Conservation (phyloP, 768 basidiomycete genomes). For the Leccinum longicurvipes region DNA sequence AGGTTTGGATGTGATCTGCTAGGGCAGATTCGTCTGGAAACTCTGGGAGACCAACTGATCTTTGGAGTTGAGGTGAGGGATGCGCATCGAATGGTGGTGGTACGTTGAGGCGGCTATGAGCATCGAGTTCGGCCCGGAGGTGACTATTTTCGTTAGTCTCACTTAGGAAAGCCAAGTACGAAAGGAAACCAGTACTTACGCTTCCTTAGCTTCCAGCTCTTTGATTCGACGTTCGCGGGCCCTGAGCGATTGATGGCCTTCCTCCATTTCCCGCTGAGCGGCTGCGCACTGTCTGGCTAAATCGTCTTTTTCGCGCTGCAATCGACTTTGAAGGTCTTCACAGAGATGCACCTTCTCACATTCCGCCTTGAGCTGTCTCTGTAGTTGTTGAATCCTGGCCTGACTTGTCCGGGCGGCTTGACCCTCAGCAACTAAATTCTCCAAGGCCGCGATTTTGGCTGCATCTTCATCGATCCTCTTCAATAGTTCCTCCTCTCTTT, state of each 20-base stretch:
- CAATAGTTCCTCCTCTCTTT: constrained; percentile 59
- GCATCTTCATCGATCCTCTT: constrained; percentile 72
- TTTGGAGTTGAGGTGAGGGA: neutral
- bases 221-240: constrained; percentile 24
- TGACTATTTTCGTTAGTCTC: constrained; percentile 11
- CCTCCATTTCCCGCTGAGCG: constrained; percentile 32
- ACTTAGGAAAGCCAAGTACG: neutral
- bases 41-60: neutral
- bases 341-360: constrained; percentile 35
- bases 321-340: constrained; percentile 42
- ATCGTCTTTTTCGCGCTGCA: constrained; percentile 55
- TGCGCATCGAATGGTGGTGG: neutral
- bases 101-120: neutral
- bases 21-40: constrained; percentile 22
- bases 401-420: constrained; percentile 31
- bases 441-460: constrained; percentile 57
- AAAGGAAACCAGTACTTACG: constrained; percentile 20
- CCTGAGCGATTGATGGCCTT: constrained; percentile 19
- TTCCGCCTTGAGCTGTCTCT: constrained; percentile 41
- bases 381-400: constrained; percentile 40
- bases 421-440: constrained; percentile 44
- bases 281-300: constrained; percentile 43
- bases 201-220: constrained; percentile 23
- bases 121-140: constrained; percentile 20
- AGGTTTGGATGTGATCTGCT: constrained; percentile 47